Percentiles rank a stretch among this genome's conserved stretches.
These are phyloP conservation scores for Neurospora sp. DNA, from an alignment of 495 filamentous ascomycete species.

Conservation along the genomic window DNA sequence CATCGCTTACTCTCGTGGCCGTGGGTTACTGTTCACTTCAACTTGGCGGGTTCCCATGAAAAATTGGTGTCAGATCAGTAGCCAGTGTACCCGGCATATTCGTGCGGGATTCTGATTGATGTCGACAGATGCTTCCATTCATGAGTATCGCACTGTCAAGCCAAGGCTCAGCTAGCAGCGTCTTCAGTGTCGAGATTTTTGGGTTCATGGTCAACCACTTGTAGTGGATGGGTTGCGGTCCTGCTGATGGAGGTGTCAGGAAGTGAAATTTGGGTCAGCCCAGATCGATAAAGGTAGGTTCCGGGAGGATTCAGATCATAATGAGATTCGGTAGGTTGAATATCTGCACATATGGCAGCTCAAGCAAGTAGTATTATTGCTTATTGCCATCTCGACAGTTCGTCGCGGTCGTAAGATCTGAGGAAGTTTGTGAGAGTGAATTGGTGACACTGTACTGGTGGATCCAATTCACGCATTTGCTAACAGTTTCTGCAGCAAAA, in stretches of 20 bases:
- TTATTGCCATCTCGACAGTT: not conserved
- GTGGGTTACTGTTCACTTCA: not conserved
- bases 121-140: not conserved
- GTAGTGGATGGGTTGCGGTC: not conserved
- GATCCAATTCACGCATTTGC: not conserved
- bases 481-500: not conserved
- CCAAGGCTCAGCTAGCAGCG: not conserved
- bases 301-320: not conserved
- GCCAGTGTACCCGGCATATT: not conserved
- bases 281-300: not conserved
- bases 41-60: not conserved
- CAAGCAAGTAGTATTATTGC: not conserved
- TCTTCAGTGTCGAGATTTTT: not conserved
- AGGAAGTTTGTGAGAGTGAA: not conserved
- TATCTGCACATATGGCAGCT: not conserved
- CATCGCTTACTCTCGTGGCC: not conserved
- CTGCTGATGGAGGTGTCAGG: not conserved
- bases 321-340: not conserved
- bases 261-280: not conserved
- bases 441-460: not conserved
- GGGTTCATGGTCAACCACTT: not conserved
- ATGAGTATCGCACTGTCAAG: not conserved
- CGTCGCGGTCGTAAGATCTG: no score
- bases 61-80: not conserved
- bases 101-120: not conserved